phyloP scores from a whole-genome alignment of 2,329 filamentous ascomycete genomes.

The Davidsoniella australis region DNA sequence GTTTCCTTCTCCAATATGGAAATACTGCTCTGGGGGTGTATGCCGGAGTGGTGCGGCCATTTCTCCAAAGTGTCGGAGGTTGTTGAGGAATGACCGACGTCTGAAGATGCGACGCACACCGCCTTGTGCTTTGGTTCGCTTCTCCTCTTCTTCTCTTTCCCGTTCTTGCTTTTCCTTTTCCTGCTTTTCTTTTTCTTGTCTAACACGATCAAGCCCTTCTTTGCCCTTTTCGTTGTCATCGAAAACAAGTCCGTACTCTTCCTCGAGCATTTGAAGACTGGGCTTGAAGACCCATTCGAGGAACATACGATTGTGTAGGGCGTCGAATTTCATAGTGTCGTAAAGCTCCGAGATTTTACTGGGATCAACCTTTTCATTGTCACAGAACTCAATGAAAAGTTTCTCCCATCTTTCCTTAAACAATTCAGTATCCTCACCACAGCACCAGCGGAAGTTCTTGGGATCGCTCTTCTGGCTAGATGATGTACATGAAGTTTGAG shows the following conservation, averaged over 20 bases:
- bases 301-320: conserved; percentile 88
- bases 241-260: conserved; percentile 35
- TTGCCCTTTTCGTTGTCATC: conserved; percentile 18
- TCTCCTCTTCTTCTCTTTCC: conserved; percentile 24
- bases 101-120: conserved; percentile 37
- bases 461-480: conserved; percentile 6
- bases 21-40: conserved; percentile 52
- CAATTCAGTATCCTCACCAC: conserved; percentile 81
- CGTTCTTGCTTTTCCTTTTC: conserved; percentile 19
- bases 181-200: conserved; percentile 21
- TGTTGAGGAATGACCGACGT: conserved; percentile 42
- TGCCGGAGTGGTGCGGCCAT: conserved; percentile 23
- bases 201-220: conserved; percentile 15
- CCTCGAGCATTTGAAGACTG: conserved; percentile 57
- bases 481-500: background rate
- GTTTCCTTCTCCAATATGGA: conserved; percentile 72
- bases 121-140: conserved; percentile 15
- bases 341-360: conserved; percentile 98
- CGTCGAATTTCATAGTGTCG: conserved; percentile 99
- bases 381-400: conserved; percentile 88
- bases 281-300: conserved; percentile 96
- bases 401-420: conserved; percentile 98
- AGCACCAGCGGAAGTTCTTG: conserved; percentile 59
- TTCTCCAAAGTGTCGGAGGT: conserved; percentile 30
- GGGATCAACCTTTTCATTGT: conserved; percentile 93